Evolutionary conservation across 2,329 filamentous ascomycete species (phyloP).

Genomic region (Talaromyces sp.): DNA sequence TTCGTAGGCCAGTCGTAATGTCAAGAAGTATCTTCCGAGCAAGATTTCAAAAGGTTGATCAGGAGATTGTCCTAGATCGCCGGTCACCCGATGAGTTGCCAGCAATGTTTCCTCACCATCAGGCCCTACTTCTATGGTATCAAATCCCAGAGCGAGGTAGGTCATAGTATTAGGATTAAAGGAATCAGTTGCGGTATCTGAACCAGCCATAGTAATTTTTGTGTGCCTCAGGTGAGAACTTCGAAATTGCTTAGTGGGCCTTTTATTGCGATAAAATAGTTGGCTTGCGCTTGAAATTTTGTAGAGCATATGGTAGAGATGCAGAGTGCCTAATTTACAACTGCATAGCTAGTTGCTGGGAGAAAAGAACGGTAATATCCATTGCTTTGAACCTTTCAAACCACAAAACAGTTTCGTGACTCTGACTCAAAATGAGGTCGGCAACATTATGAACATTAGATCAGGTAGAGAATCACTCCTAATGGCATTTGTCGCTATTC

Average conservation of each 20-base stretch:
- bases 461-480: too few species aligned
- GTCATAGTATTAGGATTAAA: background rate
- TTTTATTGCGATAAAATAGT: background rate
- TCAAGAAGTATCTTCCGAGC: background rate
- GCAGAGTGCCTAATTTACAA: background rate
- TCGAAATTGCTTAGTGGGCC: background rate
- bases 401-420: background rate
- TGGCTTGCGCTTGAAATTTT: background rate
- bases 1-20: background rate
- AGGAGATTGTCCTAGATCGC: background rate
- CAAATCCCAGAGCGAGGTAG: background rate
- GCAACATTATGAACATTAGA: background rate
- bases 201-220: background rate
- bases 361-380: background rate
- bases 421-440: background rate
- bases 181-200: background rate
- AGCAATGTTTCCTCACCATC: background rate
- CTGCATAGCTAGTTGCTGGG: background rate
- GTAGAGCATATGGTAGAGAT: background rate
- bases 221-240: background rate
- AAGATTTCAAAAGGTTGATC: background rate
- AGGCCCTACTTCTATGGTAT: background rate
- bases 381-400: background rate
- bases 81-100: background rate
- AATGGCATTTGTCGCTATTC: background rate